A percentile compares a stretch with the other conserved stretches of the same genome.
Evolutionary conservation across 495 filamentous ascomycete species (phyloP).

Genomic region (Entonaema liquescens): DNA sequence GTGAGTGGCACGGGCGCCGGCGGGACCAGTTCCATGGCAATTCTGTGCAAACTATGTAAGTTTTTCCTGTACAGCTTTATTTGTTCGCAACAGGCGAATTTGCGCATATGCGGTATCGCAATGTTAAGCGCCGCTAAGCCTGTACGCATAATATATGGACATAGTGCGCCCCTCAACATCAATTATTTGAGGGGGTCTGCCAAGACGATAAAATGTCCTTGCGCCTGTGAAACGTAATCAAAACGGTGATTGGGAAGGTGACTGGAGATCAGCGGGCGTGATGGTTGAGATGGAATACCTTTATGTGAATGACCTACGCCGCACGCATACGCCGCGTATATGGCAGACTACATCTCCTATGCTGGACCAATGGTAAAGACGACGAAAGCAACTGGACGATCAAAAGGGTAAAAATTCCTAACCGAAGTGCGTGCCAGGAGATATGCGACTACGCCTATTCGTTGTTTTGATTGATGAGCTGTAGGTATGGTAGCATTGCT

Average conservation of each 20-base stretch:
- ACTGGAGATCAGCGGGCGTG: conserved; percentile 28
- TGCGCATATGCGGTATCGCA: conserved; percentile 38
- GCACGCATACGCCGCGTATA: conserved; percentile 27
- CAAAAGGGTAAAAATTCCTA: conserved; percentile 32
- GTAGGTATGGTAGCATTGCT: conserved; percentile 42
- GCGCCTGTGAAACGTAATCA: conserved; percentile 36
- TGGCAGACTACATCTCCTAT: conserved; percentile 26
- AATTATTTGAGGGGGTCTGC: conserved; percentile 21
- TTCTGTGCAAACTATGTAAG: conserved; percentile 32
- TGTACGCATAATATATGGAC: conserved; percentile 23
- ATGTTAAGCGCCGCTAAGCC: conserved; percentile 41
- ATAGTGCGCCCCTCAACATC: conserved; percentile 17
- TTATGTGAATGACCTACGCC: conserved; percentile 18
- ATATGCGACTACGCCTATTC: conserved; percentile 40
- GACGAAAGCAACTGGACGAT: conserved; percentile 28
- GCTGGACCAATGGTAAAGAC: conserved; percentile 26
- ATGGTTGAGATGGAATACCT: conserved; percentile 21
- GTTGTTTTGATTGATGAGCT: conserved; percentile 27
- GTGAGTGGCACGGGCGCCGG: conserved; percentile 18
- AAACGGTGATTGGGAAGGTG: conserved; percentile 33
- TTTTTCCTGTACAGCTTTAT: conserved; percentile 21
- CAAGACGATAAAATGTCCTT: conserved; percentile 35
- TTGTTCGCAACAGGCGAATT: conserved; percentile 27
- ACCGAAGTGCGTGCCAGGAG: conserved; percentile 36
- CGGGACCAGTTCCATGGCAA: conserved; percentile 29